Base-by-base conservation (phyloP, 148 eudicot genomes). In the Beta vulgaris region DNA sequence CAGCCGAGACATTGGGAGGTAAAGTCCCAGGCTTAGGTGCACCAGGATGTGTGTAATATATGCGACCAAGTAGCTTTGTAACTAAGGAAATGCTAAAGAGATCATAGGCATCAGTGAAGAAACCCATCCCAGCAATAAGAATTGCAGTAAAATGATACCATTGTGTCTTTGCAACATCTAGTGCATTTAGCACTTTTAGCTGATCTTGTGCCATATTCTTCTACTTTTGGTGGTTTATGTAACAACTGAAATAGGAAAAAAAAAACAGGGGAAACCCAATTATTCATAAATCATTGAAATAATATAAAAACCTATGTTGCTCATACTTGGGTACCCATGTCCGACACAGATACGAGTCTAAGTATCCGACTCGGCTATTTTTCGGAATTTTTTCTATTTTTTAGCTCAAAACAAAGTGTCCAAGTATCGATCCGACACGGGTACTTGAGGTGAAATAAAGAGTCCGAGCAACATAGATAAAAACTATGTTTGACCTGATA, bases 121-220 rank as follows among this genome's bases (percentile, higher is more conserved):
- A 85, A 0, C 88, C 88, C 88, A 85, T 85, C 1, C 88, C 88
- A 0, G 89, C 89, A 15, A 86, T 68, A 3, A 86, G 58, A 28
- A 86, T 86, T 3, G 89, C 89, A 0, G 87, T 86, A 75, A 86
- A 86, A 51, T 86, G 89, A 63, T 86, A 86, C 86, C 83, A 84
- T 84, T 86, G 89, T 4, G 87, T 86, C 55, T 86, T 86, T 0
- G 89, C 89, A 1, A 43, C 74, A 59, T 86, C 89, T 18, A 86
- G 85, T 77, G 89, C 85, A 21, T 84, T 79, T 11, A 86, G 79
- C 80, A 86, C 89, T 73, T 82, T 64, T 21, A 82, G 76, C 10
- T 81, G 73, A 0, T 84, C 89, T 77, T 67, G 28, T 25, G 79
- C 5, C 82, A 80, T 80, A 34, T 54, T 57, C 14, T 1, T 1